Base-by-base conservation (phyloP, 495 filamentous ascomycete species). In the Podospora bellae-mahoneyi region DNA sequence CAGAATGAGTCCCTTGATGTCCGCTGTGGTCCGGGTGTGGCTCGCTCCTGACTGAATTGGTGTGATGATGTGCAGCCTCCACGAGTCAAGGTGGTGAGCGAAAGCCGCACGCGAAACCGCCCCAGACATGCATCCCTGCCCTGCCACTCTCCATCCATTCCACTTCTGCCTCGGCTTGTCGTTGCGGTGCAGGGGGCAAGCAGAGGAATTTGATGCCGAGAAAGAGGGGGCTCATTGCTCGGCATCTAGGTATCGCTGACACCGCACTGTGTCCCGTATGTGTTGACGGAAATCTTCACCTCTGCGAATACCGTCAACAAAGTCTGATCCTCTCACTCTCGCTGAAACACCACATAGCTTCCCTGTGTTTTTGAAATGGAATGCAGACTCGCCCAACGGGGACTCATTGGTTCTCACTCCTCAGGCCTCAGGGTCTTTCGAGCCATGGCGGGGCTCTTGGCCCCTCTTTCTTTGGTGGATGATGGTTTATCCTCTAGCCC, bases 21-120 rank as follows among this genome's bases (percentile, higher is more conserved):
- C 39, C 9, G 16, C 18, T 32, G 57, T 34, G 23, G 57, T 9
- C 19, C 13, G 18, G 19, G 6, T 62, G 57, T 61, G 56, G 55
- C 19, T 62, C 28, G 55, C 62, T 68, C 64, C 34, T 71, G 66
- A 66, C 69, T 28, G 67, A 66, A 67, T 70, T 68, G 72, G 72
- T 68, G 73, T 61, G 72, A 75, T 77, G 75, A 77, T 77, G 75
- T 76, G 75, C 75, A 77, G 69, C 67, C 64, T 61, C 74, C 69
- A 72, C 74, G 75, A 77, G 74, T 77, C 75, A 77, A 77, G 75
- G 44, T 39, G 63, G 64, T 58, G 70, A 71, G 62, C 69, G 69
- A 72, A 73, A 73, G 66, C 67, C 58, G 67, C 39, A 48, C 39
- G 39, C 39, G 39, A 48, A 48, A 48, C 39, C 39, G 39, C 2